A percentile compares a stretch with the other conserved stretches of the same genome.
Evolutionary conservation across 768 basidiomycete genomes (phyloP).

Genomic region (Mrakia frigida): DNA sequence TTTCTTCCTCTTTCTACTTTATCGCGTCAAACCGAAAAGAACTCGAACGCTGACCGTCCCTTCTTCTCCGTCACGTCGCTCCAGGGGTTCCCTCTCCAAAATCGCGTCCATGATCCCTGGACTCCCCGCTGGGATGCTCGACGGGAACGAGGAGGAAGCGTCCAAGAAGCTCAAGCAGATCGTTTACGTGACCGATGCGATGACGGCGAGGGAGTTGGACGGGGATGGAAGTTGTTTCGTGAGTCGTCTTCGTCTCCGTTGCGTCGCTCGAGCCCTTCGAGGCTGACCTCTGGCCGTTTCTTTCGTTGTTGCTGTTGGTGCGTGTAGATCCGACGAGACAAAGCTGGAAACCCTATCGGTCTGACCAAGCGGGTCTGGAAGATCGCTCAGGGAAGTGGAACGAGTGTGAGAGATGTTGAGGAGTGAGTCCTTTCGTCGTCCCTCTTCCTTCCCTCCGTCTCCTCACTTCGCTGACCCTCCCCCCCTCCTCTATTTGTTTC

Average conservation of each 20-base stretch:
- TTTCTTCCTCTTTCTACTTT: slow-evolving; percentile 24
- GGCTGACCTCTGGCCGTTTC: neutral
- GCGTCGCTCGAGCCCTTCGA: neutral
- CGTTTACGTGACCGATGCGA: slow-evolving; percentile 97
- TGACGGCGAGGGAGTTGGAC: slow-evolving; percentile 88
- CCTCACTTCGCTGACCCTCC: neutral
- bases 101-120: slow-evolving; percentile 99
- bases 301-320: neutral
- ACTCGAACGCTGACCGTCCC: neutral
- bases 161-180: slow-evolving; percentile 87
- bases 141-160: slow-evolving; percentile 85
- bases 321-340: slow-evolving; percentile 41
- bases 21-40: too few species aligned
- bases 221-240: slow-evolving; percentile 90
- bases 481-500: neutral
- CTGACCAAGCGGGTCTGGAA: slow-evolving; percentile 84
- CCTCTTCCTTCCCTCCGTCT: too few species aligned
- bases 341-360: slow-evolving; percentile 47
- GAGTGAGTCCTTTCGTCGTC: slow-evolving; percentile 48
- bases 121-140: slow-evolving; percentile 80
- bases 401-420: slow-evolving; percentile 94
- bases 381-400: slow-evolving; percentile 89
- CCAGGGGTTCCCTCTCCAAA: slow-evolving; percentile 98
- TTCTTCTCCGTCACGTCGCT: slow-evolving; percentile 23
- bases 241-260: slow-evolving; percentile 37